Base-by-base conservation (phyloP, 2,329 filamentous ascomycete genomes). In the Pestalotiopsis sp. region DNA sequence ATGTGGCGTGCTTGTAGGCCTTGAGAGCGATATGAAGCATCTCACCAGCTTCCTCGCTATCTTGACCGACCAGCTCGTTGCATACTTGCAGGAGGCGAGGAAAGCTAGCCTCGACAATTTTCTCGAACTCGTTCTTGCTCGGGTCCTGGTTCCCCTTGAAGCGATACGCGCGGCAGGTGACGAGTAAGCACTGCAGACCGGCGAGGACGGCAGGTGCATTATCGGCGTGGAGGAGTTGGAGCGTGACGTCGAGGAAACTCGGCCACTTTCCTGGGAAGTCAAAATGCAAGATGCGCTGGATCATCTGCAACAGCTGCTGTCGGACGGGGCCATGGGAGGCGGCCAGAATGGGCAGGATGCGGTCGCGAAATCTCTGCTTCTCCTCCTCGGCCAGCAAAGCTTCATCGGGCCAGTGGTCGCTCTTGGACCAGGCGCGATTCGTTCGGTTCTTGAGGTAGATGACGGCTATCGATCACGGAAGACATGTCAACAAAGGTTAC, bases 371-470 rank as follows among this genome's bases (percentile, higher is more conserved):
- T 74, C 92, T 89, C 68, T 89, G 86, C 84, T 98, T 98, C 82
- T 98, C 96, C 70, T 93, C 90, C 78, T 98, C 95, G 75, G 92
- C 87, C 82, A 97, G 96, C 75, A 91, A 85, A 75, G 89, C 90
- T 75, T 92, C 90, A 76, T 89, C 87, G 71, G 91, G 88, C 78
- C 88, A 90, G 73, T 95, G 92, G 73, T 97, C 93, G 77, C 87
- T 86, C 71, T 89, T 90, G 68, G 91, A 88, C 96, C 96, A 99
- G 76, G 93, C 94, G 79, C 95, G 92, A 80, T 93, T 95, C 80
- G 98, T 92, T 79, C 95, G 92, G 84, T 99, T 98, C 85, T 99
- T 99, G 80, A 98, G 90, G 83, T 98, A 99, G 75, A 99, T 93
- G 78, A 95, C 95, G 78, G 94, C 95, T 98, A 81, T 71, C 38